Conservation (phyloP, 768 basidiomycete species). For the Amanita muscaria region DNA sequence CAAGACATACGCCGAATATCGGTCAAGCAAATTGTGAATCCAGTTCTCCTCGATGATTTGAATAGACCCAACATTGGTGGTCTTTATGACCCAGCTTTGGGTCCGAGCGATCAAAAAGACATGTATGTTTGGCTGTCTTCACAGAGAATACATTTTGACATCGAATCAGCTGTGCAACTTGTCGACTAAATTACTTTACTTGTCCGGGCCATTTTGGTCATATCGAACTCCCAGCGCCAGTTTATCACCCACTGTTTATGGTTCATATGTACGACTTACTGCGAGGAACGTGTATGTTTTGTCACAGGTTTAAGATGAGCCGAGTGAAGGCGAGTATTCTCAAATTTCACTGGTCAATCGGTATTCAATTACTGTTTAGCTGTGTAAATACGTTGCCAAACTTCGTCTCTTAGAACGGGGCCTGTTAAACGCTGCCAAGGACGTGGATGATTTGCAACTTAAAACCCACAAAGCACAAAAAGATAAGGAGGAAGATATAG, state of each 20-base stretch:
- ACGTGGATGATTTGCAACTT: conserved; percentile 60
- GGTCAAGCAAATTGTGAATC: conserved; percentile 96
- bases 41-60: conserved; percentile 85
- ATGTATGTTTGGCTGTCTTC: conserved; percentile 51
- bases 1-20: conserved; percentile 88
- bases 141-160: conserved; percentile 10
- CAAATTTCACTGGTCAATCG: background rate
- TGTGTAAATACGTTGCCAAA: conserved; percentile 79
- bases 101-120: conserved; percentile 81
- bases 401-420: conserved; percentile 85
- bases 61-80: conserved; percentile 89
- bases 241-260: conserved; percentile 97
- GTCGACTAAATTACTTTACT: conserved; percentile 83
- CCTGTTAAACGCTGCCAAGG: conserved; percentile 71
- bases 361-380: conserved; percentile 30
- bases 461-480: conserved; percentile 24
- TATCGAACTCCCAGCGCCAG: conserved; percentile 90
- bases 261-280: conserved; percentile 80
- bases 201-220: conserved; percentile 99
- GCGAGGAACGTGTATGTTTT: conserved; percentile 85
- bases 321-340: conserved; percentile 49
- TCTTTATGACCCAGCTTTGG: conserved; percentile 91
- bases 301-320: conserved; percentile 82
- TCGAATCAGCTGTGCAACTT: conserved; percentile 76
- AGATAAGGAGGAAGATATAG: conserved; percentile 29